Evolutionary conservation across 768 basidiomycete genomes (phyloP), one percentile per base, ranked within the genome.

Genomic region (Steccherinum ochraceum): DNA sequence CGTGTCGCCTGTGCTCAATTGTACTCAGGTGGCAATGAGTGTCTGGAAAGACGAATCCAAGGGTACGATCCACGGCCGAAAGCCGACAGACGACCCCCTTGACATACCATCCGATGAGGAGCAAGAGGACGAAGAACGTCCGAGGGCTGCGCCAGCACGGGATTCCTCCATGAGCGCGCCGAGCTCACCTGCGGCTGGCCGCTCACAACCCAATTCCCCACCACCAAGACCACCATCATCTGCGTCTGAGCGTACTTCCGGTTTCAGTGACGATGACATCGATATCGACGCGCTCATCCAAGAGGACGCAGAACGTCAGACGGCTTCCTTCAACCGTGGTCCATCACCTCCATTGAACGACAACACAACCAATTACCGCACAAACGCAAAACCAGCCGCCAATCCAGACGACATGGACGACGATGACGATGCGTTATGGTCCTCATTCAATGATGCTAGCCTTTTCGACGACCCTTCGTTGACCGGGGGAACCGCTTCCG

Each of bases 1-100:
- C n/a, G n/a, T n/a, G n/a, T n/a, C n/a, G n/a, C n/a, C n/a, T n/a
- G n/a, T n/a, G n/a, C n/a, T 16, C 13, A 39, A 42, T 52, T 26
- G 12, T 4, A 19, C 42, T 4, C 53, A 89, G 88, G 81, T 84
- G 21, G 74, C 80, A 18, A 63, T 91, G 20, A 79, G 83, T n/a
- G 80, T 83, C 18, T 93, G 88, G 86, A 73, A 78, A 50, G 87
- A 92, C 62, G 83, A 89, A 63, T 78, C 76, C 25, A 69, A 75
- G 23, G 75, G 76, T 4, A 48, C 69, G 16, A 57, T 68, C 47
- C 69, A 77, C 24, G 72, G 68, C 20, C 60, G 53, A n/a, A 60
- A 67, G 21, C 30, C 50, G 24, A 7, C 7, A 16, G 66, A 67
- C 19, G 58, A 61, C 11, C 54, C 66, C 20, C 64, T 67, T 42